These are phyloP conservation scores for Podaxis pistillaris DNA, from an alignment of 768 basidiomycete species.

Conservation along the genomic window DNA sequence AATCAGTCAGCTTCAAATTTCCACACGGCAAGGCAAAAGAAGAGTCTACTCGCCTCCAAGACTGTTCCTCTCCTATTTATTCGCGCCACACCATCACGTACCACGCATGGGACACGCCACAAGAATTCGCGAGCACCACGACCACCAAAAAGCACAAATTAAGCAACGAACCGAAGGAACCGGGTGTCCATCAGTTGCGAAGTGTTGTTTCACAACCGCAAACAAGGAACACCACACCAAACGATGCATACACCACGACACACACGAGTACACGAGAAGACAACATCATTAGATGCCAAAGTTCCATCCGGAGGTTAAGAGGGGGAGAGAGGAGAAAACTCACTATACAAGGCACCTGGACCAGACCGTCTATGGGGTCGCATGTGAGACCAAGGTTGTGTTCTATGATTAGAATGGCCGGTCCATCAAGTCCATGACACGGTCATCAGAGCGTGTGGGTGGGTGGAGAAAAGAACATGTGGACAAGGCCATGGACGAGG, in stretches of 20 bases:
- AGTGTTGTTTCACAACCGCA: neutral
- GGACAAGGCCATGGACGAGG: slow-evolving; percentile 10
- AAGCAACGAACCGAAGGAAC: neutral
- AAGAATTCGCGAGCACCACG: neutral
- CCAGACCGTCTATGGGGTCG: slow-evolving; percentile 90
- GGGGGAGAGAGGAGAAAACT: slow-evolving; percentile 25
- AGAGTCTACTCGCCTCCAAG: slow-evolving; percentile 58
- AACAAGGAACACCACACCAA: neutral
- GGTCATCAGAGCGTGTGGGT: neutral
- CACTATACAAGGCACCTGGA: slow-evolving; percentile 96
- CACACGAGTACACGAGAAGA: neutral
- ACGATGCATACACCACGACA: too few species aligned
- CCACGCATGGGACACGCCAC: neutral
- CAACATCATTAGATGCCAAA: neutral
- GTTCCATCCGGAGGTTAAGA: neutral
- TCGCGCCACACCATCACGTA: neutral
- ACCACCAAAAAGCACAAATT: neutral
- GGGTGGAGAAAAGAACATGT: neutral
- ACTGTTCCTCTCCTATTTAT: slow-evolving; percentile 72
- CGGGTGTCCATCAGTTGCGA: neutral
- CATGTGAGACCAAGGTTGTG: slow-evolving; percentile 90
- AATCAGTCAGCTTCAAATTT: neutral
- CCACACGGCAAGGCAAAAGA: neutral
- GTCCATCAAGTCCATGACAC: slow-evolving; percentile 10
- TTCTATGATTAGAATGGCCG: slow-evolving; percentile 38